Evolutionary conservation across 805 yeast species (phyloP).

Genomic region (Lipomyces oligophaga): DNA sequence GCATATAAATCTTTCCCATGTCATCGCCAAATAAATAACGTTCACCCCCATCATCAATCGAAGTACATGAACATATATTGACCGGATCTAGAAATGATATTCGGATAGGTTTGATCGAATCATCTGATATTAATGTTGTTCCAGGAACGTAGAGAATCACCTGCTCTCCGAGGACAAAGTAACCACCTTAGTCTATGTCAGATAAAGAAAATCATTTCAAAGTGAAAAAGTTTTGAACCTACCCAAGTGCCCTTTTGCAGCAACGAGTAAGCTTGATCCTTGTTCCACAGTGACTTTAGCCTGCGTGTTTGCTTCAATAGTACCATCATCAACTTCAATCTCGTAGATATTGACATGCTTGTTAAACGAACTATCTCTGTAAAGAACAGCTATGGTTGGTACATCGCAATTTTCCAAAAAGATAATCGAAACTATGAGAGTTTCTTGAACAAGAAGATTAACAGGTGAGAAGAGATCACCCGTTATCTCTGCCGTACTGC

Average conservation of each 20-base stretch:
- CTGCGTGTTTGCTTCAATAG: no score
- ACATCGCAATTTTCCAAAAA: constrained; percentile 8
- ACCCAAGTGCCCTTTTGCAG: no score
- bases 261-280: constrained; percentile 28
- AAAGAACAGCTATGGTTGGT: constrained; percentile 26
- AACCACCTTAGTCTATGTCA: constrained; percentile 18
- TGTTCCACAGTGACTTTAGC: constrained; percentile 8
- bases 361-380: constrained; percentile 22
- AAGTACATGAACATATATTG: constrained; percentile 23
- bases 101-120: no score
- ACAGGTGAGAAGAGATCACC: constrained; percentile 15
- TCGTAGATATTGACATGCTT: constrained; percentile 26
- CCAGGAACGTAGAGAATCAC: constrained; percentile 15
- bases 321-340: constrained; percentile 10
- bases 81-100: constrained; percentile 20
- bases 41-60: constrained; percentile 22
- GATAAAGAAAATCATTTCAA: no score
- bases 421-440: constrained; percentile 16
- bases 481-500: background rate
- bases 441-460: constrained; percentile 22
- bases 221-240: no score
- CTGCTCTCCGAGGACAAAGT: constrained; percentile 27
- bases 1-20: constrained; percentile 19
- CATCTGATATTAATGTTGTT: no score
- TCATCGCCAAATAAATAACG: constrained; percentile 28